Evolutionary conservation across 2,329 filamentous ascomycete species (phyloP).

Genomic region (Fusarium xyrophilum): DNA sequence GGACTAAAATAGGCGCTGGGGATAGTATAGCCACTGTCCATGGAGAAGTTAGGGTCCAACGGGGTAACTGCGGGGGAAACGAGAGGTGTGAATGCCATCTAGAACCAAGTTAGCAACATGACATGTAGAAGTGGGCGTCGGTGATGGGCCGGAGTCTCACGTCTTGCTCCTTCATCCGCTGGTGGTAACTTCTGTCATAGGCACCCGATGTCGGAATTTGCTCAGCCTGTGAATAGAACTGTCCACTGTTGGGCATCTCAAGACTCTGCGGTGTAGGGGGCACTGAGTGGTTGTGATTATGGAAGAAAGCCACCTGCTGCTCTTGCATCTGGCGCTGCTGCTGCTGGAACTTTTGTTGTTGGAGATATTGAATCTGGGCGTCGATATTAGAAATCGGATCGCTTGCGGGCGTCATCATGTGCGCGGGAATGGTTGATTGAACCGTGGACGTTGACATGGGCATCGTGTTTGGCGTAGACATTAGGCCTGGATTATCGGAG

Average conservation of each 20-base stretch:
- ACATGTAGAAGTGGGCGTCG: background rate
- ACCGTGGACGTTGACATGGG: conserved; percentile 56
- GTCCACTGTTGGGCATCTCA: conserved; percentile 67
- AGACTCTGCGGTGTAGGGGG: conserved; percentile 84
- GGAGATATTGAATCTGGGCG: conserved; percentile 70
- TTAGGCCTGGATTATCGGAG: conserved; percentile 42
- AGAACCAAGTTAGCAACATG: conserved; percentile 27
- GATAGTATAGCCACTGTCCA: conserved; percentile 65
- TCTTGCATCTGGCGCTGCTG: conserved; percentile 66
- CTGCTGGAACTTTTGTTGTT: conserved; percentile 68
- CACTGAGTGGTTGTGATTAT: conserved; percentile 65
- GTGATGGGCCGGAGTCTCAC: conserved; percentile 48
- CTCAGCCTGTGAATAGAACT: conserved; percentile 67
- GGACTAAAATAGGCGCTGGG: conserved; percentile 82
- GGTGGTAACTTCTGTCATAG: conserved; percentile 69
- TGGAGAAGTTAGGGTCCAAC: conserved; percentile 72
- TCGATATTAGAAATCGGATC: conserved; percentile 67
- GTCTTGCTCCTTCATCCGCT: conserved; percentile 72
- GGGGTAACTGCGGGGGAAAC: conserved; percentile 86
- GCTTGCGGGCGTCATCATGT: conserved; percentile 53
- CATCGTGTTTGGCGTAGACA: conserved; percentile 45
- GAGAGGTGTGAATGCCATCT: conserved; percentile 81
- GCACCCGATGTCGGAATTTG: conserved; percentile 62
- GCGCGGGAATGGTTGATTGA: conserved; percentile 56
- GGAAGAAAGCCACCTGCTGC: conserved; percentile 63